Evolutionary conservation across 306 rosid species (phyloP).

Genomic region (Carpinus fangiana): DNA sequence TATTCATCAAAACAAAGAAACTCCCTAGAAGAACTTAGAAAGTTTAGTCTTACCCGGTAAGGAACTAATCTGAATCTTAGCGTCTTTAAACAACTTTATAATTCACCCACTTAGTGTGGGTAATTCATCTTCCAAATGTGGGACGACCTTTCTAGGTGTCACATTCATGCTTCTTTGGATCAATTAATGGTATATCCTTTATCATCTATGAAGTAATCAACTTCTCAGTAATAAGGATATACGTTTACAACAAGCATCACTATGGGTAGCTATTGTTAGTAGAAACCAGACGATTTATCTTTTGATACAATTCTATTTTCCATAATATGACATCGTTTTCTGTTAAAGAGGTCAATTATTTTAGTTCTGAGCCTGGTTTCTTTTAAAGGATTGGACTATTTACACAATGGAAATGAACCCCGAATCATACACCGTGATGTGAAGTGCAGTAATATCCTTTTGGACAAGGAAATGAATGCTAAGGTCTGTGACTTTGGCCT

Average conservation of each 20-base stretch:
- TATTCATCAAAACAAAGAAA: neutral
- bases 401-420: constrained; percentile 90
- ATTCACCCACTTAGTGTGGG: no score
- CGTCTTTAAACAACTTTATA: no score
- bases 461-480: constrained; percentile 88
- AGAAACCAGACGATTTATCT: neutral
- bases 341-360: neutral
- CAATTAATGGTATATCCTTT: no score
- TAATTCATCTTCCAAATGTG: no score
- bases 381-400: constrained; percentile 78
- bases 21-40: no score
- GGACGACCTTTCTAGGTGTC: no score
- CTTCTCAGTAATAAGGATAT: neutral
- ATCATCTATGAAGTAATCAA: neutral
- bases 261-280: neutral
- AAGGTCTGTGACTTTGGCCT: constrained; percentile 95
- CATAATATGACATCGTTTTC: neutral
- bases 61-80: no score
- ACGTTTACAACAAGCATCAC: neutral
- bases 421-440: constrained; percentile 92
- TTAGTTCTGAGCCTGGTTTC: constrained; percentile 20
- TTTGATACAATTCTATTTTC: no score
- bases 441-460: constrained; percentile 87
- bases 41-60: no score
- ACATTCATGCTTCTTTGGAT: no score